Base-by-base conservation (phyloP, 257 asterid species). In the Nicotiana noctiflora region DNA sequence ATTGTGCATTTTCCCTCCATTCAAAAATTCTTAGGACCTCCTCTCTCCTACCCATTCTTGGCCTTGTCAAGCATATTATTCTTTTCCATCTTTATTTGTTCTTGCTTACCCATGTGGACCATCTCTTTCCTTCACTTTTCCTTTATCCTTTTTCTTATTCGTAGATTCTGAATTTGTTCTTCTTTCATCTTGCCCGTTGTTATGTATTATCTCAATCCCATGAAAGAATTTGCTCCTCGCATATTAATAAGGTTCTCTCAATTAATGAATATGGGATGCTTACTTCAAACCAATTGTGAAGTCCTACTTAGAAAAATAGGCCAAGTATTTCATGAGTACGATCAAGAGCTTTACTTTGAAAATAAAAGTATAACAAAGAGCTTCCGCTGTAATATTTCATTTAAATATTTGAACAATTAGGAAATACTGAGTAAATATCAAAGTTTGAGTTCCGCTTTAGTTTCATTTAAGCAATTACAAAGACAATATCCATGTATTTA, bases 1-100 rank as follows among this genome's bases (percentile, higher is more conserved):
- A 46, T 74, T 72, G 15, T 49, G 76, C 84, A 82, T 40, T 27
- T 55, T 79, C 61, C n/a, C 79, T 80, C 65, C 85, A 32, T 86
- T 83, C 81, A 59, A 83, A 81, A 78, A 64, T 57, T n/a, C 78
- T 72, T 21, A 57, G 77, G 17, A 11, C 17, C 55, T 13, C 17
- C 55, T 51, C 17, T 51, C 56, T 51, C 34, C 65, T 76, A 75
- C 37, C 67, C 77, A 51, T 53, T 53, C 64, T 72, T 75, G 21
- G 25, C 77, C 72, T 46, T 83, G 78, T 15, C 52, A 66, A 78
- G 75, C 77, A 64, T 68, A 81, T 67, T 83, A 56, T 75, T 19
- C 79, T 67, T 79, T 56, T 7, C 37, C 27, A 23, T 64, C 51
- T 82, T 77, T 52, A 44, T 8, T 40, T 53, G 14, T 53, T 55